Base-by-base conservation (phyloP, 768 basidiomycete genomes). In the Russula sp. region DNA sequence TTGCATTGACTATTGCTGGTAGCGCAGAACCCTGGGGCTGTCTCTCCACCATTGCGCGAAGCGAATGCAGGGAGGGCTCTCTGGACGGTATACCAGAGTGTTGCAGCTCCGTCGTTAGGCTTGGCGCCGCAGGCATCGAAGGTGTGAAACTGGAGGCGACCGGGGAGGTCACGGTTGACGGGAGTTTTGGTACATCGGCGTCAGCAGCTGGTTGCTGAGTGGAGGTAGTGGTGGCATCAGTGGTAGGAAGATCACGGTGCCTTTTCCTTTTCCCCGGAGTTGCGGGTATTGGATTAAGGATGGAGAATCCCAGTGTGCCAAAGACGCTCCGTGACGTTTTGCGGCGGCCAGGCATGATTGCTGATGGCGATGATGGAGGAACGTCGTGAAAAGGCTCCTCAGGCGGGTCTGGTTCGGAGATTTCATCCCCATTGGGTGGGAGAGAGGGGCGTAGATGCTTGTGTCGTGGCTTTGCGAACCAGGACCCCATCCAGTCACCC, bases 1-100 rank as follows among this genome's bases (percentile, higher is more conserved):
- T 93, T 1, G 91, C 90, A 58, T 92, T 85, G 18, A 82, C 81
- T 58, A 93, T 90, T 1, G 91, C 91, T 7, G 83, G 82, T 2
- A 93, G 70, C 0, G 88, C 81, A 0, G 84, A 72, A 1, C 89
- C 87, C 68, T 92, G 90, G 0, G 70, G 74, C 7, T 58, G 70
- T 43, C 64, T 71, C 45, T 73, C 73, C 36, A 73, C 69, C 2
- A 46, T 7, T 6, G 46, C 34, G n/a, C 52, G 57, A 36, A 55
- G 39, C n/a, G 63, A 66, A 16, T 49, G 43, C 10, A 59, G 58
- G 1, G 70, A 63, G 5, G 76, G 59, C 1, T 46, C 59, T 13
- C 52, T 63, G 9, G 65, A 61, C 4, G 8, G 54, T 5, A 29
- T 11, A n/a, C 25, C 55, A 11, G 63, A 66, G 14, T 46, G 38